Evolutionary conservation across 805 yeast species (phyloP).

Genomic region (Ogataea paraovalis): DNA sequence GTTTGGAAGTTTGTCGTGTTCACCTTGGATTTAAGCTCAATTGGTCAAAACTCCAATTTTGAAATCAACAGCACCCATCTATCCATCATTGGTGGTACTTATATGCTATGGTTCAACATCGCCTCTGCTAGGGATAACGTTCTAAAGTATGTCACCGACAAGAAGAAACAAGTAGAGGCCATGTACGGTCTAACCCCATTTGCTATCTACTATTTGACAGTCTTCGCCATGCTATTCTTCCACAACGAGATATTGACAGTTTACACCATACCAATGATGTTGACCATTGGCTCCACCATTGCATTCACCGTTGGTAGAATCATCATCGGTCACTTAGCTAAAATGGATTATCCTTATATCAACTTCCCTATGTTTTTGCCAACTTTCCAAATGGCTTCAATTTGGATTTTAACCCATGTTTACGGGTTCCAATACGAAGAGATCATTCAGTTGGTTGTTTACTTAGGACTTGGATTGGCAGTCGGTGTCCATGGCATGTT

Average conservation of each 20-base stretch:
- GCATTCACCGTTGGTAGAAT: constrained; percentile 92
- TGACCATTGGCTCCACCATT: constrained; percentile 68
- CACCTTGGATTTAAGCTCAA: constrained; percentile 35
- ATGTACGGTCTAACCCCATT: constrained; percentile 65
- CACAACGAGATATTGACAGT: constrained; percentile 48
- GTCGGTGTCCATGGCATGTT: constrained; percentile 66
- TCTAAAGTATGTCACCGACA: constrained; percentile 33
- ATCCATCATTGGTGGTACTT: constrained; percentile 47
- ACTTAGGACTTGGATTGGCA: constrained; percentile 66
- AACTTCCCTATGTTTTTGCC: constrained; percentile 74
- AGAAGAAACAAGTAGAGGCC: constrained; percentile 35
- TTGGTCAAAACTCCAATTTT: constrained; percentile 26
- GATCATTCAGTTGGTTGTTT: constrained; percentile 49
- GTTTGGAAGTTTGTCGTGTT: constrained; percentile 51
- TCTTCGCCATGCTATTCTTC: constrained; percentile 43
- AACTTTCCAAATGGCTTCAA: constrained; percentile 38
- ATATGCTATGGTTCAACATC: constrained; percentile 60
- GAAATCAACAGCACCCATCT: constrained; percentile 39
- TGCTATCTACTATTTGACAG: constrained; percentile 45
- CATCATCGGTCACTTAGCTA: constrained; percentile 80
- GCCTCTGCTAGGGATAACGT: constrained; percentile 65
- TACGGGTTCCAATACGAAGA: constrained; percentile 37
- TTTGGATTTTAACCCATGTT: constrained; percentile 33
- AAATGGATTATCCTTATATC: constrained; percentile 68
- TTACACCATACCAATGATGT: constrained; percentile 51